Percentiles rank a stretch among this genome's conserved stretches.
Conservation (phyloP, 2,329 filamentous ascomycete species). For the Blastomyces gilchristii region DNA sequence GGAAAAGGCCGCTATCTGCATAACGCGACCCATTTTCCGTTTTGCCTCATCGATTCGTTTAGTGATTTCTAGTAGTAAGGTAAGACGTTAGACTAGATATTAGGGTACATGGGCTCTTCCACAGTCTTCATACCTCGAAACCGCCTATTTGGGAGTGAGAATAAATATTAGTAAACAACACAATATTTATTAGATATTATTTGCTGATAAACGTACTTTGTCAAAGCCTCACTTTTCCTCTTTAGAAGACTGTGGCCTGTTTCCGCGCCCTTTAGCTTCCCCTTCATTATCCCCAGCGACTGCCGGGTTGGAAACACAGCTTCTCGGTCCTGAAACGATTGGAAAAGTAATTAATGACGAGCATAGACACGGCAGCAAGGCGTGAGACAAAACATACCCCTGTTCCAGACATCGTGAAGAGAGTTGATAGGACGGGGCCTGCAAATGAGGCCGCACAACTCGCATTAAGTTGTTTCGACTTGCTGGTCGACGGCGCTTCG, state of each 20-base stretch:
- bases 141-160: constrained; percentile 47
- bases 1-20: constrained; percentile 98
- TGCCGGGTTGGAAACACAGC: constrained; percentile 96
- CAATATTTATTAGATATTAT: neutral
- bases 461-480: constrained; percentile 3
- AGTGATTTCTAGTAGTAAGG: constrained; percentile 65
- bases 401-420: constrained; percentile 32
- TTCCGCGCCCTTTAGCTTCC: constrained; percentile 89
- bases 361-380: constrained; percentile 4
- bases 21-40: constrained; percentile 97
- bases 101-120: neutral
- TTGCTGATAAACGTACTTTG: constrained; percentile 57
- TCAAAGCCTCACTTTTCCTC: constrained; percentile 94
- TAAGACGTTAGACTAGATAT: constrained; percentile 11
- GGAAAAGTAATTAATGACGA: constrained; percentile 16
- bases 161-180: constrained; percentile 7
- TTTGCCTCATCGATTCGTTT: constrained; percentile 96
- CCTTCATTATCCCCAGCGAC: constrained; percentile 93
- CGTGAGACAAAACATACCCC: constrained; percentile 24
- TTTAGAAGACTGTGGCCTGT: constrained; percentile 91
- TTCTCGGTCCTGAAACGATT: constrained; percentile 64
- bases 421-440: constrained; percentile 5
- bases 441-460: constrained; percentile 3
- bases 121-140: constrained; percentile 59
- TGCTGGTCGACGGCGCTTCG: neutral